These are phyloP conservation scores for Thraustochytrium sp. DNA, from an alignment of 352 stramenopile species.

Conservation along the genomic window DNA sequence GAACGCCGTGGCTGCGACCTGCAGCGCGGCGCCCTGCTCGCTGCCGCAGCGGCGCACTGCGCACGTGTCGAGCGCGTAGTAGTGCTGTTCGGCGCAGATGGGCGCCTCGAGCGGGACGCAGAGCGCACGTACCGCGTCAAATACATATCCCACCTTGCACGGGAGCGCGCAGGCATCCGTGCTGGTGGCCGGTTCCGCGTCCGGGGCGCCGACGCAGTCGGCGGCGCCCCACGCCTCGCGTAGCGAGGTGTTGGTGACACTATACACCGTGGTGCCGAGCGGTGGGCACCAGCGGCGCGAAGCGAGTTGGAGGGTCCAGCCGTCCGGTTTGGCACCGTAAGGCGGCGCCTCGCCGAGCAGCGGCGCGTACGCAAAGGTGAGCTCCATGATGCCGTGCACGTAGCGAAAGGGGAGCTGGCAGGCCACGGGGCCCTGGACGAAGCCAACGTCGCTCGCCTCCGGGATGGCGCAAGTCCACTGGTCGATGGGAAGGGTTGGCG, in stretches of 20 bases:
- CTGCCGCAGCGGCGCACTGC: background rate
- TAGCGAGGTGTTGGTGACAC: background rate
- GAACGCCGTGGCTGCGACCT: background rate
- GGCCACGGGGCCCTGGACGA: background rate
- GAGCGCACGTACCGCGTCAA: background rate
- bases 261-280: background rate
- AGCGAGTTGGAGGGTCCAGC: background rate
- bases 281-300: background rate
- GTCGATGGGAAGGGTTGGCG: background rate
- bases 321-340: background rate
- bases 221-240: slow-evolving; percentile 11
- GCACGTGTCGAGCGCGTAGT: background rate
- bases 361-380: background rate
- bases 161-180: background rate
- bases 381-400: background rate
- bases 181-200: background rate
- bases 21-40: background rate
- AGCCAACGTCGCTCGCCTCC: background rate
- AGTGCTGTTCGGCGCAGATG: slow-evolving; percentile 12
- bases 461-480: slow-evolving; percentile 16
- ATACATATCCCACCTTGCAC: background rate
- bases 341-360: background rate
- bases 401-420: slow-evolving; percentile 10
- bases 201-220: background rate
- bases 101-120: background rate